These are phyloP conservation scores for Dactylellina leptospora DNA, from an alignment of 2,329 filamentous ascomycete genomes.

Conservation along the genomic window DNA sequence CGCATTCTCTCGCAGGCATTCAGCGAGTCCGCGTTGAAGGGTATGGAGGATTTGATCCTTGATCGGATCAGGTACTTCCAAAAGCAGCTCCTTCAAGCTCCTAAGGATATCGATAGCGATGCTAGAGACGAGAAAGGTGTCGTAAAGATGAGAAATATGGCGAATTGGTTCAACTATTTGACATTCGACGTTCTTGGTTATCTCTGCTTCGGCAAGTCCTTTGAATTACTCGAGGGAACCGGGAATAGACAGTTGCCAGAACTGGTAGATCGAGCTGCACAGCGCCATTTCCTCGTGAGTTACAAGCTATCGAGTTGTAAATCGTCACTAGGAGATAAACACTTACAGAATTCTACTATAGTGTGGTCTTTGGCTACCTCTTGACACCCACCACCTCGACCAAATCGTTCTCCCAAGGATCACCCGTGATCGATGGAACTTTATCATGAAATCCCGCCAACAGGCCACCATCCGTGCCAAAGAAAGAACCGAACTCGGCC, in stretches of 20 bases:
- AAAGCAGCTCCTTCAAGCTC: conserved; percentile 65
- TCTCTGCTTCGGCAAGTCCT: conserved; percentile 65
- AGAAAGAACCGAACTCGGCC: conserved; percentile 61
- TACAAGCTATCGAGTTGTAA: background rate
- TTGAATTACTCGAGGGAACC: conserved; percentile 63
- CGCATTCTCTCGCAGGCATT: conserved; percentile 76
- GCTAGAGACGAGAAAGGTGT: conserved; percentile 63
- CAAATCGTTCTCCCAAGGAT: conserved; percentile 74
- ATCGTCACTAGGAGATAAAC: background rate
- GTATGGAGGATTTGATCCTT: conserved; percentile 74
- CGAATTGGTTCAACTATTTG: conserved; percentile 60
- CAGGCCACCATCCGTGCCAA: conserved; percentile 53
- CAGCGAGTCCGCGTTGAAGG: conserved; percentile 71
- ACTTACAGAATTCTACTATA: conserved; percentile 58
- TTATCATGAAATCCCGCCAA: conserved; percentile 74
- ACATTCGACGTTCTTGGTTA: conserved; percentile 66
- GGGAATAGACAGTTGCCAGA: conserved; percentile 63
- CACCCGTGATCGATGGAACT: conserved; percentile 72
- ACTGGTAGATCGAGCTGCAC: conserved; percentile 62
- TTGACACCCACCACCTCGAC: conserved; percentile 73
- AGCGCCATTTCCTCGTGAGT: conserved; percentile 63
- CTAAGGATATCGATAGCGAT: conserved; percentile 63
- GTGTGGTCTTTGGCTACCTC: conserved; percentile 76
- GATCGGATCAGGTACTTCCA: conserved; percentile 73
- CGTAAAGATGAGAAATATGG: conserved; percentile 70